These are phyloP conservation scores for Phyllosticta ampelicida DNA, from an alignment of 2,329 filamentous ascomycete species.

Conservation along the genomic window DNA sequence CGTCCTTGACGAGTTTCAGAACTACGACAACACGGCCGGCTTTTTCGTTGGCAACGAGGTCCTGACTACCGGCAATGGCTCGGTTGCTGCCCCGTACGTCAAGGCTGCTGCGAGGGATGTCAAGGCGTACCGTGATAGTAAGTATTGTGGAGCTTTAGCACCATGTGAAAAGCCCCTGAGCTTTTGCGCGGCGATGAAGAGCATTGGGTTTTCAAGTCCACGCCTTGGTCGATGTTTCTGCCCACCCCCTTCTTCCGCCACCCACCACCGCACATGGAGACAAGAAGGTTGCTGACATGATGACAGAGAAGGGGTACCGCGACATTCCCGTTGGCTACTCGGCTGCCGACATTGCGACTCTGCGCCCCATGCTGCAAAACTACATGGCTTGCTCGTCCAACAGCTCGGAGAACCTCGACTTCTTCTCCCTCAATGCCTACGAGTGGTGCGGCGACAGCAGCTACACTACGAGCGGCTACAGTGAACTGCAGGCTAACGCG, in stretches of 20 bases:
- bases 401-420: constrained; percentile 57
- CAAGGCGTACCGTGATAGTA: constrained; percentile 62
- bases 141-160: no score
- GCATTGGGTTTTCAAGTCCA: no score
- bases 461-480: constrained; percentile 59
- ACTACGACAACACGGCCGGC: constrained; percentile 69
- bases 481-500: constrained; percentile 54
- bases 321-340: constrained; percentile 79
- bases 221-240: no score
- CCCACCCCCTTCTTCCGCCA: no score
- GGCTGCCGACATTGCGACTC: constrained; percentile 67
- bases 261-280: no score
- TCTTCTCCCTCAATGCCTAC: constrained; percentile 79
- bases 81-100: constrained; percentile 66
- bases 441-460: constrained; percentile 43
- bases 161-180: no score
- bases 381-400: constrained; percentile 73
- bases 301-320: constrained; percentile 55
- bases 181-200: no score
- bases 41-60: constrained; percentile 88
- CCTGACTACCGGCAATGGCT: constrained; percentile 47
- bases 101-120: constrained; percentile 73
- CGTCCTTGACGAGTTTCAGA: constrained; percentile 67
- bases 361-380: constrained; percentile 54
- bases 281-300: no score